Evolutionary conservation across 1,139 yeast species (phyloP).

Genomic region (Diutina mesorugosa): DNA sequence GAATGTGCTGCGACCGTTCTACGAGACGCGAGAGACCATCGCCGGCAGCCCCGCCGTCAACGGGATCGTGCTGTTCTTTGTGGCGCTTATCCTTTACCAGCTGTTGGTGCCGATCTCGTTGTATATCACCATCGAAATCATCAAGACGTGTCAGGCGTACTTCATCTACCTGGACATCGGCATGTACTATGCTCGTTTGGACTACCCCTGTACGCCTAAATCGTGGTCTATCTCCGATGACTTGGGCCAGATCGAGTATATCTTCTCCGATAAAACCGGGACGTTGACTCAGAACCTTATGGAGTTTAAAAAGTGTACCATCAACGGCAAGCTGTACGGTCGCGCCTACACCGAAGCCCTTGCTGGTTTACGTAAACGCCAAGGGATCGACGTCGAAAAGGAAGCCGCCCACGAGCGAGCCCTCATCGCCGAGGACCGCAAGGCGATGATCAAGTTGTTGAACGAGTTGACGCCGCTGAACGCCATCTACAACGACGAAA

Average conservation of each 20-base stretch:
- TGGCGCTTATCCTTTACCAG: slow-evolving; percentile 42
- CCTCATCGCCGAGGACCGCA: slow-evolving; percentile 23
- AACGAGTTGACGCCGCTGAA: slow-evolving; percentile 3
- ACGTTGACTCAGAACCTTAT: slow-evolving; percentile 47
- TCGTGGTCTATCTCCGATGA: slow-evolving; percentile 55
- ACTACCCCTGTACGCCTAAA: slow-evolving; percentile 49
- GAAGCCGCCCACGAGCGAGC: slow-evolving; percentile 29
- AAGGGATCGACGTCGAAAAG: slow-evolving; percentile 39
- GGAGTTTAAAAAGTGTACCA: slow-evolving; percentile 51
- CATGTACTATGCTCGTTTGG: slow-evolving; percentile 39
- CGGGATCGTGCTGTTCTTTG: slow-evolving; percentile 29
- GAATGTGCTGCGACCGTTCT: slow-evolving; percentile 25
- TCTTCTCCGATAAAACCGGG: slow-evolving; percentile 52
- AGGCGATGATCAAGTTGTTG: slow-evolving; percentile 22
- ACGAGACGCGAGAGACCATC: slow-evolving; percentile 33
- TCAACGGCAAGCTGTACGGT: slow-evolving; percentile 43
- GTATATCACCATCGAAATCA: slow-evolving; percentile 46
- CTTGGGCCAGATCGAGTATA: slow-evolving; percentile 51
- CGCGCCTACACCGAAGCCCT: slow-evolving; percentile 49
- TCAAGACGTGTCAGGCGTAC: slow-evolving; percentile 45
- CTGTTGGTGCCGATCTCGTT: slow-evolving; percentile 49
- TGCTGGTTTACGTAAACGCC: slow-evolving; percentile 43
- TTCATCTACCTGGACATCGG: slow-evolving; percentile 22
- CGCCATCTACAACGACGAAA: slow-evolving; percentile 21
- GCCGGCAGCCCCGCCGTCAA: slow-evolving; percentile 38